Percentiles rank a stretch among this genome's conserved stretches.
These are phyloP conservation scores for Cucurbita moschata DNA, from an alignment of 306 rosid species.

Conservation along the genomic window DNA sequence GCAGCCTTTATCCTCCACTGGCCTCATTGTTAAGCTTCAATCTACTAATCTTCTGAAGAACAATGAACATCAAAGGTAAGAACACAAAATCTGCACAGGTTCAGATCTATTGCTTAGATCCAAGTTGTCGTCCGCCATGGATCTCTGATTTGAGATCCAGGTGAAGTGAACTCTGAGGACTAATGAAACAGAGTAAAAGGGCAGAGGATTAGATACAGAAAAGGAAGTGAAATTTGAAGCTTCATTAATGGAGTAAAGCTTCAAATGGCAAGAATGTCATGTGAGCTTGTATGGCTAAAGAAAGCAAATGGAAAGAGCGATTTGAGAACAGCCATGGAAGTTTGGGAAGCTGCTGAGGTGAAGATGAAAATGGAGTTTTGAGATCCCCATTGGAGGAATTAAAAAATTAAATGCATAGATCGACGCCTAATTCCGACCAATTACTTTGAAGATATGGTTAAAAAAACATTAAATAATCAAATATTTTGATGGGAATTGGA, in stretches of 20 bases:
- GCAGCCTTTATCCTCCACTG: constrained; percentile 69
- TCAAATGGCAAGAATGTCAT: constrained; percentile 11
- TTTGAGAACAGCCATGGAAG: constrained; percentile 24
- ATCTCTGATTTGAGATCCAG: background rate
- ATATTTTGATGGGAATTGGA: background rate
- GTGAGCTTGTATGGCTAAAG: constrained; percentile 18
- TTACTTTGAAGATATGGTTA: background rate
- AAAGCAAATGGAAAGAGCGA: constrained; percentile 16
- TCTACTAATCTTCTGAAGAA: background rate
- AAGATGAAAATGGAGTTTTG: background rate
- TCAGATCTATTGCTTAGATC: background rate
- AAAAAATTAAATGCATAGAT: background rate
- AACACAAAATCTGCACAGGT: background rate
- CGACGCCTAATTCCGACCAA: background rate
- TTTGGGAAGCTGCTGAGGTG: background rate
- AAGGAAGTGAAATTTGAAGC: background rate
- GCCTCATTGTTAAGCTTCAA: constrained; percentile 35
- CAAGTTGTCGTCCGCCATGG: background rate
- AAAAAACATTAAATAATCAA: background rate
- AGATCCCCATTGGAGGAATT: background rate
- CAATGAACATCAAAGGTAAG: background rate
- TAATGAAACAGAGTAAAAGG: background rate
- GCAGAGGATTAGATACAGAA: background rate
- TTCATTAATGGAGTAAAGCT: constrained; percentile 4
- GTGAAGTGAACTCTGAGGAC: background rate